Evolutionary conservation across 148 eudicot species (phyloP).

Genomic region (Rhododendron molle): DNA sequence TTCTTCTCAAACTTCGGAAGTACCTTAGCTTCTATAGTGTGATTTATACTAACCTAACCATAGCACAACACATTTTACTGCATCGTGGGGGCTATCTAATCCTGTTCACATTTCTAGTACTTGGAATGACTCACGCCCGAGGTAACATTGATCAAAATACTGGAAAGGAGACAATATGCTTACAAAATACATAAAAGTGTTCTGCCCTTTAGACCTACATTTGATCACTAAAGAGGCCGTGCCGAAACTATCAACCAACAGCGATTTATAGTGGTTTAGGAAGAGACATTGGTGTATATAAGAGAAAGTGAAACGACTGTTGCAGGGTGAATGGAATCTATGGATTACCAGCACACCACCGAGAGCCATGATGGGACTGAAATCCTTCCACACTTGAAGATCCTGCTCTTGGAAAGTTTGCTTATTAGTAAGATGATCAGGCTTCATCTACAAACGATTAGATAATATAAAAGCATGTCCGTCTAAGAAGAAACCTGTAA

Average conservation of each 20-base stretch:
- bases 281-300: not conserved
- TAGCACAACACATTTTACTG: not conserved
- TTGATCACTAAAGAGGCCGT: not conserved
- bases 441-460: not conserved
- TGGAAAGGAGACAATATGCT: not conserved
- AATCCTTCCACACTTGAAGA: constrained; percentile 35
- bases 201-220: not conserved
- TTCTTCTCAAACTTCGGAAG: not conserved
- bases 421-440: not conserved
- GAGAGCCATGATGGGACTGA: constrained; percentile 60
- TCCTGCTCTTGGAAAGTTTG: constrained; percentile 37
- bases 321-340: not conserved
- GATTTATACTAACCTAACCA: not conserved
- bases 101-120: not conserved
- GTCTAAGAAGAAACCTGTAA: constrained; percentile 49
- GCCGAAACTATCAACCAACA: not conserved
- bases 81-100: not conserved
- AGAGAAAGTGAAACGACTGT: not conserved
- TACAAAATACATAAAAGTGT: not conserved
- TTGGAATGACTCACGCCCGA: not conserved
- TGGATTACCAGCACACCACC: constrained; percentile 68
- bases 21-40: not conserved
- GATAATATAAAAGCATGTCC: not conserved
- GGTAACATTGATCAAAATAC: not conserved
- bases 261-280: not conserved